Percentiles rank a stretch among this genome's conserved stretches.
Evolutionary conservation across 2,329 filamentous ascomycete genomes (phyloP).

Genomic region (Colletotrichum karsti): DNA sequence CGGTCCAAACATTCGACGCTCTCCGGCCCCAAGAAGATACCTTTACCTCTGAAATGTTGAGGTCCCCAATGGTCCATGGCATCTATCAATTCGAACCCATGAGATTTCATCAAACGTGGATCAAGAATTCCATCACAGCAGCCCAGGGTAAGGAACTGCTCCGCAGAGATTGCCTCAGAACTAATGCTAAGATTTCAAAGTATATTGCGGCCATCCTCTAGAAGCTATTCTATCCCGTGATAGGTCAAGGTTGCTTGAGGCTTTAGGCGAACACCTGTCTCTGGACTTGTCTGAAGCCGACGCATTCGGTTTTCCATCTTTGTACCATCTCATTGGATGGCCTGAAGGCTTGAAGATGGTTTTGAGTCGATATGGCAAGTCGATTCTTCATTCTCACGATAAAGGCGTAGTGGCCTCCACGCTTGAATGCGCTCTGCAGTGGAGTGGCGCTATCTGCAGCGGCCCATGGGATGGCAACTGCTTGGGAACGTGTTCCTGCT

Average conservation of each 20-base stretch:
- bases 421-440: background rate
- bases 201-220: accelerated
- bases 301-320: background rate
- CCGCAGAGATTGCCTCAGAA: accelerated
- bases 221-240: accelerated
- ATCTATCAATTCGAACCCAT: background rate
- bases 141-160: background rate
- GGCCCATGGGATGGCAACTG: accelerated
- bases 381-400: background rate
- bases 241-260: background rate
- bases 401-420: accelerated
- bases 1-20: background rate
- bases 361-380: background rate
- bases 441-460: accelerated
- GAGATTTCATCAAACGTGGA: accelerated
- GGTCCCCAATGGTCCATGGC: background rate
- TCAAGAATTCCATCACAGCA: background rate
- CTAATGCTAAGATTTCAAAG: background rate
- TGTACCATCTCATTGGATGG: background rate
- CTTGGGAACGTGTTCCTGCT: background rate
- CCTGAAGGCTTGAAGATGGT: background rate
- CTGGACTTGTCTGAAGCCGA: background rate
- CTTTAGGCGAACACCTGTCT: accelerated
- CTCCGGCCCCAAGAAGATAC: background rate
- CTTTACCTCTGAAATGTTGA: accelerated